Base-by-base conservation (phyloP, 225 moss, liverwort and hornwort species). In the Asterella californica region DNA sequence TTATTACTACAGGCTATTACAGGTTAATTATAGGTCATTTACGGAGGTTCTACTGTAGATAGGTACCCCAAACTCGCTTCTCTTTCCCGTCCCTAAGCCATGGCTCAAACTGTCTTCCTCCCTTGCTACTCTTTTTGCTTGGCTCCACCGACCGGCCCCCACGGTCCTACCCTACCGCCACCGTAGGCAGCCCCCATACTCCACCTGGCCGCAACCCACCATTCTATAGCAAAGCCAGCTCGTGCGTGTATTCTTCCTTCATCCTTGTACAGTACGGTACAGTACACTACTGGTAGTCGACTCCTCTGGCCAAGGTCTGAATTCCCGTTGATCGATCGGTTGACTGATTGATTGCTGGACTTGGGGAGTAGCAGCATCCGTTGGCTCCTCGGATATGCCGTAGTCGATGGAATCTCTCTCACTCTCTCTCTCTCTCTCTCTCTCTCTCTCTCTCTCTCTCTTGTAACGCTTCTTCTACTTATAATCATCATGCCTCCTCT, bases 351-450 rank as follows among this genome's bases (percentile, higher is more conserved):
- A 48, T 48, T 48, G 48, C 48, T 48, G 6, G 48, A 48, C 11
- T 48, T 48, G 48, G 48, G 48, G n/a, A n/a, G n/a, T n/a, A n/a
- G 48, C 6, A 48, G 48, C 48, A 6, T 48, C 59, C n/a, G n/a
- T n/a, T n/a, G n/a, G n/a, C 22, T 59, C 57, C 57, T 59, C 59
- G 22, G 1, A 15, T 29, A 29, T 65, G 22, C 65, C 65, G 30
- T 65, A 65, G 65, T 65, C 65, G 65, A 65, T 65, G 65, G 30
- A 65, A 65, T 30, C 65, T 65, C 65, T 17, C 11, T 65, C 33
- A 5, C 6, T 65, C 30, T 65, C 29, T 12, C 10, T n/a, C n/a
- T n/a, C n/a, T n/a, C n/a, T n/a, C n/a, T n/a, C n/a, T n/a, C n/a
- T n/a, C n/a, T n/a, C n/a, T n/a, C n/a, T n/a, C n/a, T n/a, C n/a